phyloP scores from a whole-genome alignment of 2,329 filamentous ascomycete genomes.

The Aplosporella prunicola region DNA sequence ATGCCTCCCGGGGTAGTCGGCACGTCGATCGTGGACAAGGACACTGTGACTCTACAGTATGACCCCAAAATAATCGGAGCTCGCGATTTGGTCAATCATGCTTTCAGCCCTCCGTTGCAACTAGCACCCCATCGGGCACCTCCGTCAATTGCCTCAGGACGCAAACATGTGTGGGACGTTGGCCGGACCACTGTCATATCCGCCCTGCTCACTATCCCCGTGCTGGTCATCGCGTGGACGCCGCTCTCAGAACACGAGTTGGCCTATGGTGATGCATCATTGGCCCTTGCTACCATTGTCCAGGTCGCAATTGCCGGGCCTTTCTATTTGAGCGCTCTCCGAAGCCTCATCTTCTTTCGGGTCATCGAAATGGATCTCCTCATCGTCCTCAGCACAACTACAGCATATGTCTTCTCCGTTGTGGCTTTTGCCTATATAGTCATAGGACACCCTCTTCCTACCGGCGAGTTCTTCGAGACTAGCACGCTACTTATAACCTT shows the following conservation, averaged over 20 bases:
- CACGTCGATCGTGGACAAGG: constrained; percentile 10
- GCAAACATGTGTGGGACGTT: constrained; percentile 23
- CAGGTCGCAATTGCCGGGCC: constrained; percentile 52
- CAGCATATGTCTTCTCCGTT: constrained; percentile 55
- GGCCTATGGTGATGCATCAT: constrained; percentile 45
- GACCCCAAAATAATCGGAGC: constrained; percentile 43
- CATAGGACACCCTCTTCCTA: constrained; percentile 24
- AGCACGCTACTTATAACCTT: constrained; percentile 45
- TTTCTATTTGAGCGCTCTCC: constrained; percentile 57
- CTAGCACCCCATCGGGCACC: constrained; percentile 28
- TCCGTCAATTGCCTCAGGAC: constrained; percentile 14
- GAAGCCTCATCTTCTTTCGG: constrained; percentile 47
- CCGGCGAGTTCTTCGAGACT: constrained; percentile 44
- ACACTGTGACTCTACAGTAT: constrained; percentile 36
- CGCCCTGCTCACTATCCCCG: constrained; percentile 30
- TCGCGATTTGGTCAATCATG: constrained; percentile 19
- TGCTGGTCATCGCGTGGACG: constrained; percentile 59
- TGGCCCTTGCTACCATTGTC: constrained; percentile 57
- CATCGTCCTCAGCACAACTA: constrained; percentile 55
- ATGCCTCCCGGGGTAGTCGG: constrained; percentile 31
- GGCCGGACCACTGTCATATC: constrained; percentile 32
- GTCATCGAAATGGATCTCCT: constrained; percentile 61
- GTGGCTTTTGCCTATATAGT: constrained; percentile 37
- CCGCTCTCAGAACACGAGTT: constrained; percentile 36
- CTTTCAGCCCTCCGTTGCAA: constrained; percentile 18